Evolutionary conservation across 2,329 filamentous ascomycete species (phyloP).

Genomic region (Fusarium hostae): DNA sequence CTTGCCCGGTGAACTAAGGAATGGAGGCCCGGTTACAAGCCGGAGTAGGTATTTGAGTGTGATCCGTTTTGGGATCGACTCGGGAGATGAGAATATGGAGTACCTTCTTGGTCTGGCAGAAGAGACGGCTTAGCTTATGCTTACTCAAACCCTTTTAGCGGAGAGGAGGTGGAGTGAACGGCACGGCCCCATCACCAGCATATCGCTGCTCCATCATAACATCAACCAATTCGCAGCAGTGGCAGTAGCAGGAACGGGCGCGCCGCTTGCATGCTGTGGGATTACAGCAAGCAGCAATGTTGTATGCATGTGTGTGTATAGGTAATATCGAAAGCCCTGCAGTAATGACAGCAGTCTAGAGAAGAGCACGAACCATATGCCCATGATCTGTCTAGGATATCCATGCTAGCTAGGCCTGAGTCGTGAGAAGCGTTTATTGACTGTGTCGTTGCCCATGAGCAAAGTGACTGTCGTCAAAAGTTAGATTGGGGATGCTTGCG

Average conservation of each 20-base stretch:
- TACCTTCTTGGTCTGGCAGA: conserved; percentile 36
- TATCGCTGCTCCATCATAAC: conserved; percentile 30
- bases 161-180: conserved; percentile 41
- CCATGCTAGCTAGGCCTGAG: conserved; percentile 20
- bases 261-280: conserved; percentile 18
- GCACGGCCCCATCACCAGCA: conserved; percentile 37
- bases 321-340: conserved; percentile 27
- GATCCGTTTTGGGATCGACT: conserved; percentile 36
- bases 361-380: conserved; percentile 40
- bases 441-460: conserved; percentile 14
- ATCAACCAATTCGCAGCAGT: conserved; percentile 31
- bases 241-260: conserved; percentile 22
- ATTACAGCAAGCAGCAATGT: conserved; percentile 12
- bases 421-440: conserved; percentile 16
- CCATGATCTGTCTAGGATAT: conserved; percentile 17
- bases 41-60: conserved; percentile 26
- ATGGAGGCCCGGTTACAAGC: conserved; percentile 34
- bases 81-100: conserved; percentile 41
- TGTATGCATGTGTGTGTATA: conserved; percentile 9
- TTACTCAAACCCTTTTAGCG: conserved; percentile 42
- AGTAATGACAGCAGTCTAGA: conserved; percentile 37
- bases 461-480: conserved; percentile 20
- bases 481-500: conserved; percentile 32
- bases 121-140: conserved; percentile 43
- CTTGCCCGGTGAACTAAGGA: conserved; percentile 12